Conservation (phyloP, 352 stramenopile genomes). For the Phytophthora ramorum region DNA sequence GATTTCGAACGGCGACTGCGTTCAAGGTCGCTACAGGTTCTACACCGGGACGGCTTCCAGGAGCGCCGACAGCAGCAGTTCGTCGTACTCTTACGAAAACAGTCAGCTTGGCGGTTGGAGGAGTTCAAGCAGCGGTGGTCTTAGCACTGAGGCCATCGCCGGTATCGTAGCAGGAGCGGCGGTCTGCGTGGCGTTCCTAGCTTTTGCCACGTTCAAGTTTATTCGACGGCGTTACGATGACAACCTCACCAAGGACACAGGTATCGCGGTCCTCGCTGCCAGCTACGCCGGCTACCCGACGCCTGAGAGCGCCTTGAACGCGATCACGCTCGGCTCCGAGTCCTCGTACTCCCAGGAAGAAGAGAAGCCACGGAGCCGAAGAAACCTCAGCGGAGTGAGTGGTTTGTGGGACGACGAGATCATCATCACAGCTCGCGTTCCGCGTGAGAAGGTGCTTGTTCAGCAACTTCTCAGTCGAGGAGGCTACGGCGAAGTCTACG, state of each 20-base stretch:
- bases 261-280: constrained; percentile 29
- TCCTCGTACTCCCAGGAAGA: constrained; percentile 30
- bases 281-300: constrained; percentile 45
- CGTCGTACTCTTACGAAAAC: constrained; percentile 22
- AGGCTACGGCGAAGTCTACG: constrained; percentile 43
- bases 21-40: constrained; percentile 37
- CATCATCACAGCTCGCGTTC: constrained; percentile 44
- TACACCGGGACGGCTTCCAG: constrained; percentile 20
- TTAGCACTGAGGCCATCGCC: constrained; percentile 13
- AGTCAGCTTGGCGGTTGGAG: constrained; percentile 1
- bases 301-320: constrained; percentile 30
- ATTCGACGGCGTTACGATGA: constrained; percentile 24
- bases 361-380: constrained; percentile 20
- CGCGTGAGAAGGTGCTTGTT: constrained; percentile 39
- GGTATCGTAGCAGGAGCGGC: constrained; percentile 27
- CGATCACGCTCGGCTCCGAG: constrained; percentile 37
- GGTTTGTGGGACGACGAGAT: constrained; percentile 47
- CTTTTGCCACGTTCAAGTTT: constrained; percentile 34
- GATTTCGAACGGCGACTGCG: constrained; percentile 26
- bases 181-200: constrained; percentile 26
- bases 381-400: constrained; percentile 1
- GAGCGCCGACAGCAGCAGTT: constrained; percentile 16
- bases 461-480: constrained; percentile 41
- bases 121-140: background rate
- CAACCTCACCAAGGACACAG: constrained; percentile 29